Evolutionary conservation across 495 filamentous ascomycete genomes (phyloP), one percentile per base, ranked within the genome.

Genomic region (Lophium mytilinum): DNA sequence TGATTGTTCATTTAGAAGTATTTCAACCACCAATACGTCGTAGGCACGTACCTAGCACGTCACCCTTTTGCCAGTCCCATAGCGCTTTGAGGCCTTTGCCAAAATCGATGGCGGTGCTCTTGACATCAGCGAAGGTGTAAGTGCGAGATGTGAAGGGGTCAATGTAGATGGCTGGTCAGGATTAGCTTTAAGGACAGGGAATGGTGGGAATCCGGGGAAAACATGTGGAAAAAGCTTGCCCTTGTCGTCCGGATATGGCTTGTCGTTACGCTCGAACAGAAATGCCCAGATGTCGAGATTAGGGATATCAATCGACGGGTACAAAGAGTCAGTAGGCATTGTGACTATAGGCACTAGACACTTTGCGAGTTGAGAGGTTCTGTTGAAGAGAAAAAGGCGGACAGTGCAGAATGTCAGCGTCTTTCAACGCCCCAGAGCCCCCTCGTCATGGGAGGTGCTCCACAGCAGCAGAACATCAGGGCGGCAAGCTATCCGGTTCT

Each of bases 51-150:
- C 24, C 24, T n/a, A 75, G 65, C 2, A 72, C 69, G 49, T 74
- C 89, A 56, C 89, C 89, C 65, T 86, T 91, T 57, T 79, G 76
- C 88, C 89, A 96, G 45, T 83, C 76, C 76, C 81, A 95, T 34
- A 75, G 57, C n/a, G 78, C 75, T 65, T 83, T 84, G 10, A 97
- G 75, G 0, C 90, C 93, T 50, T 83, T 81, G 24, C 89, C 93
- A 64, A 97, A 94, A 19, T 83, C 80, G 47, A 83, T 69, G 3
- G 88, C 84, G 14, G 81, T 78, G 37, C 73, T 73, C 56, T 80
- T 83, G 33, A 88, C 69, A 43, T 86, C 75, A n/a, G 76, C 73
- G 72, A 81, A 93, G 53, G 84, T 95, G 69, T 95, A 87, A 12
- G 78, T 77, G 21, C 87, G 83, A 39, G 77, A 73, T 0, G 86